phyloP scores from a whole-genome alignment of 192 early-diverging fungal genomes.

The Coemansia sp. region DNA sequence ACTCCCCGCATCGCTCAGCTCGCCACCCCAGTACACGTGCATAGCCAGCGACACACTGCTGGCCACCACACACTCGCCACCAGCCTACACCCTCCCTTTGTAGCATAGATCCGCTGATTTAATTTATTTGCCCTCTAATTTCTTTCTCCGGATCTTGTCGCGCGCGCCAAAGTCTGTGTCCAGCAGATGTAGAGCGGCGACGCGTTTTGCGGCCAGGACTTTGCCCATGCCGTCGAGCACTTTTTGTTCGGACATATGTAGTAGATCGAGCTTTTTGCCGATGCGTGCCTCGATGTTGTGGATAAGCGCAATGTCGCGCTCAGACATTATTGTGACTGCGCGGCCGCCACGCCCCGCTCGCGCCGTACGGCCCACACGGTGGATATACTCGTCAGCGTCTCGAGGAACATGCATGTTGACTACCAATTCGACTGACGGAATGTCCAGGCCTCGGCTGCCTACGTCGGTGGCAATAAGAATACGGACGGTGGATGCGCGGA shows the following conservation, averaged over 20 bases:
- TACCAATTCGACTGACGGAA: constrained; percentile 88
- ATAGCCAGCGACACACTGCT: constrained; percentile 31
- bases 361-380: constrained; percentile 97
- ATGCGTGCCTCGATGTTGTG: constrained; percentile 87
- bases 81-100: neutral
- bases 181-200: constrained; percentile 58
- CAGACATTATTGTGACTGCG: constrained; percentile 82
- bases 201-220: constrained; percentile 82
- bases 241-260: constrained; percentile 71
- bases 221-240: constrained; percentile 82
- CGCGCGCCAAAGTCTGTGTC: constrained; percentile 51
- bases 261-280: constrained; percentile 78
- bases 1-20: constrained; percentile 25
- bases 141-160: constrained; percentile 36
- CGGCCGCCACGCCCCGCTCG: constrained; percentile 91
- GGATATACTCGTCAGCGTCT: constrained; percentile 95
- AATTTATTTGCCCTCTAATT: too few species aligned
- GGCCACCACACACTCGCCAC: constrained; percentile 2
- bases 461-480: constrained; percentile 97
- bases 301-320: constrained; percentile 82
- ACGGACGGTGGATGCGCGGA: constrained; percentile 80
- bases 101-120: neutral
- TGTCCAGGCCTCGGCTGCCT: constrained; percentile 96
- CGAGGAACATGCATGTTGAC: constrained; percentile 95
- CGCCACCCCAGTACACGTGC: constrained; percentile 30